Evolutionary conservation across 2,329 filamentous ascomycete genomes (phyloP).

Genomic region (Elsinoe arachidis): DNA sequence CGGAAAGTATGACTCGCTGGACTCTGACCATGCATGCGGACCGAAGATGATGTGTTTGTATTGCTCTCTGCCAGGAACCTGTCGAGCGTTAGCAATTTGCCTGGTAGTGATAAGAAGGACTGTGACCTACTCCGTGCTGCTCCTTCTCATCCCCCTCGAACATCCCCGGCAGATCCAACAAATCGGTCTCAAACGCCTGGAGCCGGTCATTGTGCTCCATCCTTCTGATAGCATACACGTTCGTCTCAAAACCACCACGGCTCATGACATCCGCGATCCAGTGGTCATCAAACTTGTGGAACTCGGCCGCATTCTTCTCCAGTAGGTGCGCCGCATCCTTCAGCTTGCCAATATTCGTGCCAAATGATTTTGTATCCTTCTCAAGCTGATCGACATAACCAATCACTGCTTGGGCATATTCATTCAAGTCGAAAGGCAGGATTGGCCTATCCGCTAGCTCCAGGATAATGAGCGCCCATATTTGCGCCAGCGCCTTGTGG

Average conservation of each 20-base stretch:
- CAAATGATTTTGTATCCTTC: slow-evolving; percentile 45
- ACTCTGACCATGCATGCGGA: slow-evolving; percentile 66
- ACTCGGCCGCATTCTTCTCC: slow-evolving; percentile 51
- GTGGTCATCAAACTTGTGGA: slow-evolving; percentile 64
- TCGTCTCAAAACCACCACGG: slow-evolving; percentile 64
- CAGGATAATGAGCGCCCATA: slow-evolving; percentile 73
- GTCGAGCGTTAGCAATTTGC: slow-evolving; percentile 15
- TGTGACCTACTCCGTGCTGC: slow-evolving; percentile 57
- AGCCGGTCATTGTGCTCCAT: slow-evolving; percentile 70
- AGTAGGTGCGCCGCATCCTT: slow-evolving; percentile 56
- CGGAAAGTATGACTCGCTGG: slow-evolving; percentile 64
- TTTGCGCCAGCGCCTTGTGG: slow-evolving; percentile 68
- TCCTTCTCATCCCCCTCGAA: slow-evolving; percentile 21
- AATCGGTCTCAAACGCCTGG: slow-evolving; percentile 69
- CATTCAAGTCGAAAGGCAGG: slow-evolving; percentile 68
- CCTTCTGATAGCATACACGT: slow-evolving; percentile 57
- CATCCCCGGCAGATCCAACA: slow-evolving; percentile 65
- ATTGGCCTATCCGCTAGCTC: slow-evolving; percentile 76
- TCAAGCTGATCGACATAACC: slow-evolving; percentile 60
- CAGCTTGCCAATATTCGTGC: slow-evolving; percentile 49
- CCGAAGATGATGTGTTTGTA: slow-evolving; percentile 91
- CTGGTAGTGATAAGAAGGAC: too few relatives aligned
- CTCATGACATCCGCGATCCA: slow-evolving; percentile 69
- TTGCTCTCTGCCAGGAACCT: slow-evolving; percentile 80
- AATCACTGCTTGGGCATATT: slow-evolving; percentile 59